Percentiles rank a stretch among this genome's conserved stretches.
Evolutionary conservation across 2,329 filamentous ascomycete genomes (phyloP).

Genomic region (Verticillium longisporum): DNA sequence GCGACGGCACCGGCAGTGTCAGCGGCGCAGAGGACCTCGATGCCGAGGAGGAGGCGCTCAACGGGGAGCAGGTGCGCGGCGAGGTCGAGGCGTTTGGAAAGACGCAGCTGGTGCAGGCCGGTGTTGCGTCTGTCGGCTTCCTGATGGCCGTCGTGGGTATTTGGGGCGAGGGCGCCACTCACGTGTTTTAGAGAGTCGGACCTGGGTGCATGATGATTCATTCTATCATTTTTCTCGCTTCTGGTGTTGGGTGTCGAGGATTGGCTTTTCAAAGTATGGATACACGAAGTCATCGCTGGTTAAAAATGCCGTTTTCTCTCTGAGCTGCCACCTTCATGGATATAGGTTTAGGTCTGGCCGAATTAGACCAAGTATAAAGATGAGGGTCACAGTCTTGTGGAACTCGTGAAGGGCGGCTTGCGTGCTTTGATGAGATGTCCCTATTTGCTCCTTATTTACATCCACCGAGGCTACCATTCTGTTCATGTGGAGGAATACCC

Average conservation of each 20-base stretch:
- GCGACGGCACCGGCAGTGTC: constrained; percentile 30
- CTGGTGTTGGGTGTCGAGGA: constrained; percentile 1
- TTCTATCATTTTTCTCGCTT: neutral
- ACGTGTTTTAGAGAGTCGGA: neutral
- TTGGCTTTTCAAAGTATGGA: neutral
- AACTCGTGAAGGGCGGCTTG: neutral
- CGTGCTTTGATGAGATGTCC: neutral
- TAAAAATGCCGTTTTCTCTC: neutral
- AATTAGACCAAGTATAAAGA: constrained; percentile 1
- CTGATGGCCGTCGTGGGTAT: constrained; percentile 56
- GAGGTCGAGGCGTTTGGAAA: constrained; percentile 49
- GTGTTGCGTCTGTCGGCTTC: constrained; percentile 49
- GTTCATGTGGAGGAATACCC: no score
- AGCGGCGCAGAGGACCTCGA: constrained; percentile 45
- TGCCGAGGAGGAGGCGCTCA: constrained; percentile 38
- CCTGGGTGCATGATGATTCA: neutral
- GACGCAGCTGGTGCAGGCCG: constrained; percentile 47
- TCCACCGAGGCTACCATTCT: no score
- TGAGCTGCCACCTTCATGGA: neutral
- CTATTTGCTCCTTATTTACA: no score
- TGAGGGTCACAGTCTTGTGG: neutral
- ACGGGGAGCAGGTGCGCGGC: constrained; percentile 55
- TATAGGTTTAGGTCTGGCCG: neutral
- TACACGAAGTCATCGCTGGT: neutral
- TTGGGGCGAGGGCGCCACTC: constrained; percentile 52